Base-by-base conservation (phyloP, 768 basidiomycete genomes). In the Kwoniella newhampshirensis region DNA sequence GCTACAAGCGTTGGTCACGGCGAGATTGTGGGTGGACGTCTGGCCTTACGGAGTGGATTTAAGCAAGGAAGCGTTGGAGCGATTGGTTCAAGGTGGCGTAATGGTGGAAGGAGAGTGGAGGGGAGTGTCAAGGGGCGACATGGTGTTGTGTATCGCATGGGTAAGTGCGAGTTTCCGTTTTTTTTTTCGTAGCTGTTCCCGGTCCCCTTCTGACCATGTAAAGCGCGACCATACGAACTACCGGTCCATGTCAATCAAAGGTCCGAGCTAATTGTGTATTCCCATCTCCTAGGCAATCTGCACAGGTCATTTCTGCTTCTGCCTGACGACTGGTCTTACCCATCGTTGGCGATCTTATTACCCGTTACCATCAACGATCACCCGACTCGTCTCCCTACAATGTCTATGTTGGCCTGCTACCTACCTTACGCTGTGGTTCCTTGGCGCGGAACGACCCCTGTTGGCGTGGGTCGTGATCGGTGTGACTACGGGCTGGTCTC, bases 371-470 rank as follows among this genome's bases (percentile, higher is more conserved):
- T 83, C 93, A 3, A 90, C 92, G 1, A 83, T 97, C 60, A 88
- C 96, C 68, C 87, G 94, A 15, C 85, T 97, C 3, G 81, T 97
- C 53, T 93, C 90, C 0, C 80, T 98, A 0, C 94, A 97, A 73
- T 89, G 89, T 17, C 92, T 98, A 57, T 97, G 93, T 78, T 97
- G 92, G 92, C 90, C 91, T 1, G 86, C 89, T 3, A 96, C 92
- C 4, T 88, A 90, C 63, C 76, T 90, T 36, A 93, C 90, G 1
- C 84, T 94, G 28, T 82, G 80, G 51, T 77, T 91, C 47, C 81
- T 97, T 42, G 85, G 86, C 27, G 81, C 82, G 17, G 80, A 79
- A 30, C 83, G 91, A 8, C 90, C 91, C 0, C 85, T 89, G n/a
- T 78, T 87, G 4, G 87, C 85, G 48, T 98, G 94, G 94, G 87